Evolutionary conservation across 768 basidiomycete species (phyloP), one percentile per base, ranked within the genome.

Genomic region (Leccinellum luteum): DNA sequence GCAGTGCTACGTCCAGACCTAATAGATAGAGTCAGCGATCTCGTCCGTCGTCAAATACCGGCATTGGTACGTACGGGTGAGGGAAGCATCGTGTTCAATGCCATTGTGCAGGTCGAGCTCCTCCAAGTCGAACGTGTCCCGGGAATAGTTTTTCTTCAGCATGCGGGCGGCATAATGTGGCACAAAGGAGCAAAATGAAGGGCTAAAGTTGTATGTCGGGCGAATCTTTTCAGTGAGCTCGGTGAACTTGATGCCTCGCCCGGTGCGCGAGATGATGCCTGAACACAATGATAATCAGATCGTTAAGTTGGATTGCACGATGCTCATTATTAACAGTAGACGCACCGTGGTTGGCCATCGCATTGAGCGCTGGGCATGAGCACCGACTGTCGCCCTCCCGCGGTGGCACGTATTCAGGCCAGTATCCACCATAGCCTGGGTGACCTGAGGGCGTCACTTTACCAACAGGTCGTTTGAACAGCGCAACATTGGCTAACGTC

Each of bases 301-400:
- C 12, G 28, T 15, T 44, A 25, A 21, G 3, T 30, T 4, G 17
- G 15, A n/a, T 12, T 14, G 13, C 14, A 14, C 2, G 13, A 32
- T 3, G 27, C 6, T 13, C 30, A n/a, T 27, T 30, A 35, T 27
- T 1, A 2, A 35, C n/a, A 31, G 19, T 15, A 17, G 44, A 61
- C 64, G n/a, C 41, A 90, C 90, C 91, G 59, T 92, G 90, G 67
- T 92, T 92, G 7, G 90, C 89, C 82, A 93, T 76, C 0, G 88
- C 86, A 62, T 93, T 92, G 57, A 92, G 68, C 13, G 81, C 89
- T 1, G 90, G 90, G 61, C 90, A 92, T 1, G 85, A 81, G 59
- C 82, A 82, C 3, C 90, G 77, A 64, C 89, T 90, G 62, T 91
- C 89, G 1, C 81, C 82, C 9, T 83, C 78, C 56, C 69, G 71